These are phyloP conservation scores for Starmera quercuum DNA, from an alignment of 805 yeast genomes.

Conservation along the genomic window DNA sequence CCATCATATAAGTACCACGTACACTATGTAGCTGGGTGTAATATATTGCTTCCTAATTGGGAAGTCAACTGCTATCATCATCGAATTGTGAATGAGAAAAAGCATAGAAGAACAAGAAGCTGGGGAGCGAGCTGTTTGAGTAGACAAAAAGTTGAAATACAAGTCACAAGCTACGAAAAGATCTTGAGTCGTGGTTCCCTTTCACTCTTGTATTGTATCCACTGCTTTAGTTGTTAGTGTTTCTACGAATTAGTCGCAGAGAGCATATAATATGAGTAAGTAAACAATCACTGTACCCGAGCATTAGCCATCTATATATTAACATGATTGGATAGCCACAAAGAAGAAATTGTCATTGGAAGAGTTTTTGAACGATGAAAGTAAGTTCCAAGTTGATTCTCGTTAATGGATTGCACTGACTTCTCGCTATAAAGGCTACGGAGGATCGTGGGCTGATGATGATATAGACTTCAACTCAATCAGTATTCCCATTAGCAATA, in stretches of 20 bases:
- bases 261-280: background rate
- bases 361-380: background rate
- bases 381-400: background rate
- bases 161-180: background rate
- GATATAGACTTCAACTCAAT: slow-evolving; percentile 59
- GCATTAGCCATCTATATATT: background rate
- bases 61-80: background rate
- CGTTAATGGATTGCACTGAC: background rate
- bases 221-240: background rate
- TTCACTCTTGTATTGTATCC: background rate
- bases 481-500: slow-evolving; percentile 32
- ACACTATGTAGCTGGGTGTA: too few species aligned
- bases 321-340: background rate
- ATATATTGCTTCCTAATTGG: background rate
- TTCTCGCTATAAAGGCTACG: slow-evolving; percentile 11
- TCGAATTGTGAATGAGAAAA: background rate
- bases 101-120: background rate
- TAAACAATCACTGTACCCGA: background rate
- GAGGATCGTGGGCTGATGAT: slow-evolving; percentile 65
- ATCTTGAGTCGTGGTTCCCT: background rate
- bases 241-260: background rate
- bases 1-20: too few species aligned
- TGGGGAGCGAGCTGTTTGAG: background rate
- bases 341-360: background rate
- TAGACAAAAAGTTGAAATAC: background rate